A percentile compares a stretch with the other conserved stretches of the same genome.
Evolutionary conservation across 257 asterid species (phyloP).

Genomic region (Primulina huaijiensis): DNA sequence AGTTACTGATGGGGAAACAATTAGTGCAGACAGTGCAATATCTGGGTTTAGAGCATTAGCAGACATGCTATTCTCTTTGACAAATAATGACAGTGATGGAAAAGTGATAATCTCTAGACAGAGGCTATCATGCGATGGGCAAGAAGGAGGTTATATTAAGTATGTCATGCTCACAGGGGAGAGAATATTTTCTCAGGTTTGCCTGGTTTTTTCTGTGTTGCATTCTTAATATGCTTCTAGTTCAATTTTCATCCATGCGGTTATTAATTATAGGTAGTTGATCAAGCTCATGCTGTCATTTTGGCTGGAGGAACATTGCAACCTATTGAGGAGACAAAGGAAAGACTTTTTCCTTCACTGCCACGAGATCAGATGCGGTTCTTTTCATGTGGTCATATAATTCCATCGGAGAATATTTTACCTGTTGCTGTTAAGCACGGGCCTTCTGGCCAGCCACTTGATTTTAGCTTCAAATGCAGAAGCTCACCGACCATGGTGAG

Average conservation of each 20-base stretch:
- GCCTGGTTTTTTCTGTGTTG: conserved; percentile 26
- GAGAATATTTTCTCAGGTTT: conserved; percentile 86
- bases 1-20: conserved; percentile 33
- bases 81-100: conserved; percentile 76
- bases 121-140: conserved; percentile 37
- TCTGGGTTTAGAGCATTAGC: conserved; percentile 78
- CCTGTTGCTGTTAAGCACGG: conserved; percentile 83
- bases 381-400: conserved; percentile 88
- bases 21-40: conserved; percentile 56
- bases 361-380: conserved; percentile 53
- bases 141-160: conserved; percentile 68
- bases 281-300: conserved; percentile 83
- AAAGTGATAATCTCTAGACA: conserved; percentile 67
- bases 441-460: conserved; percentile 74
- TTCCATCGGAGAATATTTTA: conserved; percentile 78
- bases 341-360: conserved; percentile 76
- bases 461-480: conserved; percentile 78
- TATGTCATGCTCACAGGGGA: conserved; percentile 98
- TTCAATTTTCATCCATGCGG: conserved; percentile 1
- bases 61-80: conserved; percentile 63
- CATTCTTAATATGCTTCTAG: not conserved
- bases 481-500: conserved; percentile 76
- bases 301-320: conserved; percentile 96
- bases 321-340: conserved; percentile 95
- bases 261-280: conserved; percentile 42